These are phyloP conservation scores for Macroventuria anomochaeta DNA, from an alignment of 2,329 filamentous ascomycete species.

Conservation along the genomic window DNA sequence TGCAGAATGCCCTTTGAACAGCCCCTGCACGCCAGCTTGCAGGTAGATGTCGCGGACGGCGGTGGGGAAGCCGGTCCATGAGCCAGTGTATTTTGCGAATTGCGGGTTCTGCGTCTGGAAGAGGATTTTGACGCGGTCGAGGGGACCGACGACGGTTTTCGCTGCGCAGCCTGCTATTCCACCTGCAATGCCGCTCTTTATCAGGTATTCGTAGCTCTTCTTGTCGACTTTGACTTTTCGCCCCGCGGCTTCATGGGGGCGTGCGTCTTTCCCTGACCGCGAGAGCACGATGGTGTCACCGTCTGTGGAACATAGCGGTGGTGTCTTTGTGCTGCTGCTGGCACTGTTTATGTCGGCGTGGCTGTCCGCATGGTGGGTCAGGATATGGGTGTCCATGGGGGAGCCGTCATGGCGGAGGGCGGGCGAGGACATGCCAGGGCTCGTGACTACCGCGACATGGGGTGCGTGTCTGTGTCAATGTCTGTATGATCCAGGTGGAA, in stretches of 20 bases:
- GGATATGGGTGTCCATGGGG: slow-evolving; percentile 41
- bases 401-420: slow-evolving; percentile 47
- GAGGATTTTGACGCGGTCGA: slow-evolving; percentile 97
- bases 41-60: slow-evolving; percentile 85
- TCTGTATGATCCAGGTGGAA: neutral
- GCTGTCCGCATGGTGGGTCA: slow-evolving; percentile 36
- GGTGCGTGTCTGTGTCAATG: neutral
- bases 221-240: slow-evolving; percentile 63
- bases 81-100: slow-evolving; percentile 90
- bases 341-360: slow-evolving; percentile 31
- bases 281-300: slow-evolving; percentile 59
- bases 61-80: slow-evolving; percentile 81
- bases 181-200: slow-evolving; percentile 84
- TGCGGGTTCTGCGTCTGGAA: slow-evolving; percentile 95
- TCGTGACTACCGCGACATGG: slow-evolving; percentile 34
- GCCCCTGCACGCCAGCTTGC: slow-evolving; percentile 73
- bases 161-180: slow-evolving; percentile 91
- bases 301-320: slow-evolving; percentile 59
- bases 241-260: slow-evolving; percentile 8
- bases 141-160: slow-evolving; percentile 92
- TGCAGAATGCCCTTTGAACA: slow-evolving; percentile 93
- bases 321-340: slow-evolving; percentile 18
- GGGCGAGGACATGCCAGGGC: slow-evolving; percentile 48
- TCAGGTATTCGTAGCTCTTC: slow-evolving; percentile 81
- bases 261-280: slow-evolving; percentile 18